phyloP scores from a whole-genome alignment of 257 asterid species.

The Ophiorrhiza pumila region DNA sequence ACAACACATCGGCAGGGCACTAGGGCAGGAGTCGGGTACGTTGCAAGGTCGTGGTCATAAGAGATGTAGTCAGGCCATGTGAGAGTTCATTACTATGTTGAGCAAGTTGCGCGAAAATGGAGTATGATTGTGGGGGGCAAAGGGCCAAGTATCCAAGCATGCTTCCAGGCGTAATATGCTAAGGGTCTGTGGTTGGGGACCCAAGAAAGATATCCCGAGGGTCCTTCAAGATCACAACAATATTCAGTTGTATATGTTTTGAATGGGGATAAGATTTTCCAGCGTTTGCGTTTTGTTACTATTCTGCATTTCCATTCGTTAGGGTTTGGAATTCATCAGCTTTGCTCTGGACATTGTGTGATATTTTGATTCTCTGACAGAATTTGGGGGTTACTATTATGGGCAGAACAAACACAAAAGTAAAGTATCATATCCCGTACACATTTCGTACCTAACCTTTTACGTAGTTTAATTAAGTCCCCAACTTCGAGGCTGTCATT shows the following conservation, averaged over 20 bases:
- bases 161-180: neutral
- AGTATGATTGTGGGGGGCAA: neutral
- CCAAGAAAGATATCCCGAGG: slow-evolving; percentile 1
- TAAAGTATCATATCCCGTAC: no score
- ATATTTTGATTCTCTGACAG: slow-evolving; percentile 3
- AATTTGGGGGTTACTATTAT: neutral
- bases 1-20: neutral
- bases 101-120: slow-evolving; percentile 10
- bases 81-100: slow-evolving; percentile 3
- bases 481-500: no score
- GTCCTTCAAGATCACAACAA: neutral
- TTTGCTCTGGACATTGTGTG: neutral
- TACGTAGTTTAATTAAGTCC: no score
- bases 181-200: no score
- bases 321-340: neutral
- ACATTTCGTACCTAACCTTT: no score
- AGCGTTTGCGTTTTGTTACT: neutral
- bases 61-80: slow-evolving; percentile 9
- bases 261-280: neutral
- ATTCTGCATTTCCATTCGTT: neutral
- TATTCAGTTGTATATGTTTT: neutral
- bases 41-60: neutral
- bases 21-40: no score
- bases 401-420: no score
- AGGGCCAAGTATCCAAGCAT: slow-evolving; percentile 5